Percentiles rank a stretch among this genome's conserved stretches.
Evolutionary conservation across 768 basidiomycete species (phyloP).

Genomic region (Pleurotus djamor): DNA sequence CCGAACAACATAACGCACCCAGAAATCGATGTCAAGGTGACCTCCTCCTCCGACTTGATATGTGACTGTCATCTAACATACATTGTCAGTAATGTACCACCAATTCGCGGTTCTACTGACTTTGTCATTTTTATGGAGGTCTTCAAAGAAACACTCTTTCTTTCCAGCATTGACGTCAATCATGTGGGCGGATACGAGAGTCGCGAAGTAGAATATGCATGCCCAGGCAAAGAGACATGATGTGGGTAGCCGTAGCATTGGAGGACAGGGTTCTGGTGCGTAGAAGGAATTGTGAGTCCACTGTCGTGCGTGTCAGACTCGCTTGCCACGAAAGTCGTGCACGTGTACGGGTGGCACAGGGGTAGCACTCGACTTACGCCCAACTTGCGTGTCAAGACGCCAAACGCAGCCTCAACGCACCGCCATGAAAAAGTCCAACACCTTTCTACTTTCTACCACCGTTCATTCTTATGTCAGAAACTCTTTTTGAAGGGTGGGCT

Average conservation of each 20-base stretch:
- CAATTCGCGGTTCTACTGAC: conserved; percentile 29
- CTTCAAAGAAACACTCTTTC: conserved; percentile 97
- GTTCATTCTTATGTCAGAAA: neutral
- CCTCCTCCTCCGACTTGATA: conserved; percentile 99
- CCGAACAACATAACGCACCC: conserved; percentile 46
- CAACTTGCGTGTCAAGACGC: too few relatives aligned
- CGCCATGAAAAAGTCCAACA: neutral
- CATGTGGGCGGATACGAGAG: conserved; percentile 58
- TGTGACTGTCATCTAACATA: conserved; percentile 90
- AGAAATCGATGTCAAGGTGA: conserved; percentile 97
- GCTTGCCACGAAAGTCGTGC: too few relatives aligned
- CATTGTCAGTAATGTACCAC: neutral
- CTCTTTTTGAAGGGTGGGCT: neutral
- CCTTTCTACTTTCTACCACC: neutral
- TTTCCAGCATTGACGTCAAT: conserved; percentile 74
- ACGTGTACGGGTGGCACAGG: too few relatives aligned
- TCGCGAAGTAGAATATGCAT: conserved; percentile 23
- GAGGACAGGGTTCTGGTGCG: too few relatives aligned
- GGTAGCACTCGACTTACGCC: too few relatives aligned
- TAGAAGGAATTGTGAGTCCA: too few relatives aligned
- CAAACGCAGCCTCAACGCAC: neutral
- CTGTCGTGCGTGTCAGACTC: too few relatives aligned
- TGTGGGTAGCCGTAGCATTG: too few relatives aligned
- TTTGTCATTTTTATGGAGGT: conserved; percentile 89
- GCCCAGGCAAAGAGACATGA: neutral